Base-by-base conservation (phyloP, 495 filamentous ascomycete genomes). In the Talaromyces liani region DNA sequence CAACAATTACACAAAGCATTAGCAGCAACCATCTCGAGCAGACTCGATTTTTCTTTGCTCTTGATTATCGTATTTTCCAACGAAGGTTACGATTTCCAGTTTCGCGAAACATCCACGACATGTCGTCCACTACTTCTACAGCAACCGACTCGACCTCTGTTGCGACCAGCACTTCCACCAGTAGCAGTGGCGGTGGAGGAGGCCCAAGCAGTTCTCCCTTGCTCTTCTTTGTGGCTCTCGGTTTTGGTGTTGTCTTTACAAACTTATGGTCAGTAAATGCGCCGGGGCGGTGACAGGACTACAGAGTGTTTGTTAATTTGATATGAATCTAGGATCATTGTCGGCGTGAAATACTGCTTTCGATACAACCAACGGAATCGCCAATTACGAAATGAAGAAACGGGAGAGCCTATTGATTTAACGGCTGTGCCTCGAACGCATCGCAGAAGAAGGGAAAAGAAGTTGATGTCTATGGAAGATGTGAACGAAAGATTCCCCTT, bases 321-420 rank as follows among this genome's bases (percentile, higher is more conserved):
- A 49, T 49, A 20, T 12, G n/a, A 18, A 49, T 49, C 8, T 49
- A 98, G 94, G 94, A 98, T 98, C 72, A 98, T 98, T 69, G 94
- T 98, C 67, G 94, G 94, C 45, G 94, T 98, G 58, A 98, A 98
- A 75, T 98, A 98, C 75, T 98, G 94, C 76, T 98, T 98, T 73
- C 84, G 94, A 60, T 98, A 98, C 73, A 98, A 98, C 73, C 92
- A 95, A 65, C 86, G 94, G 29, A 95, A 95, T 73, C 89, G 94
- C 33, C 85, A 86, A 55, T 75, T 89, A 64, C 87, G 89, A 60
- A 82, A 87, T 65, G 87, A 87, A 65, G 93, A 96, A 68, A 89
- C 93, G 67, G 91, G 88, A 65, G 95, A 97, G 49, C 89, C 90
- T 1, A 96, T 80, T 58, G 91, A 92, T 70, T 77, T 96, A 64